Percentiles rank a stretch among this genome's conserved stretches.
Conservation (phyloP, 306 rosid species). For the Abrus precatorius region DNA sequence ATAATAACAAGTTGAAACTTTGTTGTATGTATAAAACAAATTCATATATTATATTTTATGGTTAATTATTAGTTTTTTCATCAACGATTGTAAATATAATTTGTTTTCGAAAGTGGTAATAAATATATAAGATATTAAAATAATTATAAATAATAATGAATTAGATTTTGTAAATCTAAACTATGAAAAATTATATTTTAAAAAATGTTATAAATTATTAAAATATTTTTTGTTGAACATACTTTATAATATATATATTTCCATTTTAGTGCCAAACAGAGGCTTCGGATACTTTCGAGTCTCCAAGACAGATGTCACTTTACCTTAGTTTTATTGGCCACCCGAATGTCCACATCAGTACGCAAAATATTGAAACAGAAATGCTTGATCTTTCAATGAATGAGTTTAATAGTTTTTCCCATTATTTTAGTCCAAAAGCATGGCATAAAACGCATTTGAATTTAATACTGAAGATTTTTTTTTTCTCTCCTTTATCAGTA, state of each 20-base stretch:
- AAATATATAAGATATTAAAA: no score
- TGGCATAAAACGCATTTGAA: neutral
- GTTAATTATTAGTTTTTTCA: no score
- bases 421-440: slow-evolving; percentile 7
- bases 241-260: neutral
- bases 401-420: neutral
- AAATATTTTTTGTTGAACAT: no score
- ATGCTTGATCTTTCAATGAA: neutral
- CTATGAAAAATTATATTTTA: no score
- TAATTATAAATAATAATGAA: no score
- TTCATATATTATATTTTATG: no score
- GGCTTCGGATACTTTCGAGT: slow-evolving; percentile 56
- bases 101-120: neutral
- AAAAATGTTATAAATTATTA: no score
- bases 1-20: no score
- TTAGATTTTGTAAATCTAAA: no score
- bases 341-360: slow-evolving; percentile 14
- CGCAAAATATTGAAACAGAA: slow-evolving; percentile 9
- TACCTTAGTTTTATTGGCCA: slow-evolving; percentile 42
- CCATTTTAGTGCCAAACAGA: slow-evolving; percentile 36
- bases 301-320: slow-evolving; percentile 46
- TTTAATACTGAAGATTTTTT: neutral
- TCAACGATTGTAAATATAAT: no score
- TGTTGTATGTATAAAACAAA: no score
- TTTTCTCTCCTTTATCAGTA: neutral